Conservation (phyloP, 2,329 filamentous ascomycete genomes). For the Fusarium equiseti region DNA sequence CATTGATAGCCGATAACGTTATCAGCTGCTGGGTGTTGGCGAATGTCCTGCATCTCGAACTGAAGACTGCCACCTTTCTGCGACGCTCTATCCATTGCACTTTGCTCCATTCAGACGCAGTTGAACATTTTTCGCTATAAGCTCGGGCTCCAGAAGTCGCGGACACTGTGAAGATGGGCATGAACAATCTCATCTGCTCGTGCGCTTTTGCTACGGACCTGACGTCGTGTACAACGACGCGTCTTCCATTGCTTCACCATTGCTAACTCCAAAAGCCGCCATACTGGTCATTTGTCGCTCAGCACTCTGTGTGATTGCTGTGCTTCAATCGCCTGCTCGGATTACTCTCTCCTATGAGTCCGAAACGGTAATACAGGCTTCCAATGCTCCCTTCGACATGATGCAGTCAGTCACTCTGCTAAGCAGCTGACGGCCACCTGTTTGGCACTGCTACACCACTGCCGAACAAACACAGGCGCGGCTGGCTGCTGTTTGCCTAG, state of each 20-base stretch:
- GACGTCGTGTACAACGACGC: neutral
- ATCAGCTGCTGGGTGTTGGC: neutral
- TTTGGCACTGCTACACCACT: neutral
- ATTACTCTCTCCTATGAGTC: no score
- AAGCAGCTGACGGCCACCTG: neutral
- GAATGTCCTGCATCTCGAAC: neutral
- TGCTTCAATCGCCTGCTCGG: no score
- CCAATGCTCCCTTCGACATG: neutral
- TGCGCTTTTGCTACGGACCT: neutral
- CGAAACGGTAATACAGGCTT: neutral
- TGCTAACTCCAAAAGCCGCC: no score
- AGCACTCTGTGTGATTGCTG: no score
- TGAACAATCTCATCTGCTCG: neutral
- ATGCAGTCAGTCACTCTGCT: neutral
- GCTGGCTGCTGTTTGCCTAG: neutral
- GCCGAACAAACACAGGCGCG: neutral
- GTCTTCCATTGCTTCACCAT: neutral
- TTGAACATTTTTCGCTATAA: neutral
- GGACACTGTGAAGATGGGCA: neutral
- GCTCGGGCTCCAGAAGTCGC: neutral
- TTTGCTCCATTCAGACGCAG: neutral
- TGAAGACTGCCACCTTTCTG: neutral
- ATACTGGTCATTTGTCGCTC: neutral
- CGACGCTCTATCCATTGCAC: neutral
- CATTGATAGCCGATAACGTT: neutral